A percentile compares a stretch with the other conserved stretches of the same genome.
Conservation (phyloP, 2,329 filamentous ascomycete genomes). For the Byssochlamys sp. region DNA sequence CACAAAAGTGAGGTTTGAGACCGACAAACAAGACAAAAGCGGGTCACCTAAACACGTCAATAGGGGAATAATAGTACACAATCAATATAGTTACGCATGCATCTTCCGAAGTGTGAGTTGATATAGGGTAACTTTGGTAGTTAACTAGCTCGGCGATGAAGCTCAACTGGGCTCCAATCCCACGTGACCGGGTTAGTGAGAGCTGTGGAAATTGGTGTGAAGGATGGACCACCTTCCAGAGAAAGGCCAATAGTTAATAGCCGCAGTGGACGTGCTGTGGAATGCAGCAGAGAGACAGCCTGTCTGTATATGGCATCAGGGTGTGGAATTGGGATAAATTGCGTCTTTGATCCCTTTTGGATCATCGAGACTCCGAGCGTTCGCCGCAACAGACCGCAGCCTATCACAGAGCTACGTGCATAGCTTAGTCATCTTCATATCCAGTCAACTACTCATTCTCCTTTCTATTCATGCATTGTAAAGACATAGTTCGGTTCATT, state of each 20-base stretch:
- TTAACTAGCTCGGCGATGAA: constrained; percentile 14
- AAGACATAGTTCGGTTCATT: neutral
- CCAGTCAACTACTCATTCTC: no score
- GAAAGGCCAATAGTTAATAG: neutral
- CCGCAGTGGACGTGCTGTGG: neutral
- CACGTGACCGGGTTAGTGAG: constrained; percentile 12
- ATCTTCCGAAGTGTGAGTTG: constrained; percentile 7
- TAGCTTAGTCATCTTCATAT: constrained; percentile 1
- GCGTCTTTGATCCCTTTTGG: constrained; percentile 3
- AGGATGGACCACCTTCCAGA: neutral
- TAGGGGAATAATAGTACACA: neutral
- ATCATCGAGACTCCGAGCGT: neutral
- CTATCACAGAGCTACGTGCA: constrained; percentile 1
- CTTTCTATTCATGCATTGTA: neutral
- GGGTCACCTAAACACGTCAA: neutral
- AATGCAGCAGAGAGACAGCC: neutral
- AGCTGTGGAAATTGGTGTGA: neutral
- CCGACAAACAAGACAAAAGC: neutral
- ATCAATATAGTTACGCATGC: constrained; percentile 4
- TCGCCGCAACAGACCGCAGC: constrained; percentile 3
- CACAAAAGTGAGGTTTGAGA: neutral
- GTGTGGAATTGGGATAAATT: neutral
- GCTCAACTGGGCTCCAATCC: constrained; percentile 10
- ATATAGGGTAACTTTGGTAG: constrained; percentile 11
- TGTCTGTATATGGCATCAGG: neutral